phyloP scores from a whole-genome alignment of 495 filamentous ascomycete species.

The Astrocystis sublimbata region DNA sequence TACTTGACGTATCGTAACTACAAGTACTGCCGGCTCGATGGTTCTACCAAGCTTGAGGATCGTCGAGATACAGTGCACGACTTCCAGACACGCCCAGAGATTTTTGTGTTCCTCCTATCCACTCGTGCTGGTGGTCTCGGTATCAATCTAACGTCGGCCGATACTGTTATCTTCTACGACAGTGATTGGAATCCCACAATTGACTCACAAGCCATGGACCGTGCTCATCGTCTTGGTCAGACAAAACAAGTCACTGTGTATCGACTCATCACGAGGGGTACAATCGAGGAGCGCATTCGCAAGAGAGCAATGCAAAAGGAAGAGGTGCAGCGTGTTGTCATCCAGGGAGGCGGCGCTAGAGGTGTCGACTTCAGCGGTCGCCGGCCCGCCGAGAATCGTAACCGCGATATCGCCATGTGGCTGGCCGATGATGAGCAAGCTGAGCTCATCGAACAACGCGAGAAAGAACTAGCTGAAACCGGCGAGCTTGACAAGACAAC shows the following conservation, averaged over 20 bases:
- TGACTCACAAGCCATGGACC: slow-evolving; percentile 98
- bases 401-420: slow-evolving; percentile 96
- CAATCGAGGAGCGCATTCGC: slow-evolving; percentile 97
- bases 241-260: slow-evolving; percentile 96
- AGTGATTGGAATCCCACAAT: slow-evolving; percentile 99
- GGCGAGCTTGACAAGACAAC: slow-evolving; percentile 64
- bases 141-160: slow-evolving; percentile 91
- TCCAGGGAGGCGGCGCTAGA: slow-evolving; percentile 76
- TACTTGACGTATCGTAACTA: slow-evolving; percentile 98
- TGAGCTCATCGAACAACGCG: slow-evolving; percentile 83
- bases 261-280: slow-evolving; percentile 93
- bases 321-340: slow-evolving; percentile 98
- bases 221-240: slow-evolving; percentile 95
- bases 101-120: slow-evolving; percentile 94
- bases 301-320: slow-evolving; percentile 98
- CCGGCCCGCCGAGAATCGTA: slow-evolving; percentile 77
- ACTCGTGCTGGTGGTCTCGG: slow-evolving; percentile 96
- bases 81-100: slow-evolving; percentile 89
- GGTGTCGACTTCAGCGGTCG: slow-evolving; percentile 93
- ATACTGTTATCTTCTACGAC: slow-evolving; percentile 99
- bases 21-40: slow-evolving; percentile 95
- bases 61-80: slow-evolving; percentile 94
- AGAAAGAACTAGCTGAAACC: slow-evolving; percentile 72
- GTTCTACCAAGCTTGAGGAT: slow-evolving; percentile 97
- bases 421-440: slow-evolving; percentile 94